Base-by-base conservation (phyloP, 2,329 filamentous ascomycete genomes). In the Lachnellula cervina region DNA sequence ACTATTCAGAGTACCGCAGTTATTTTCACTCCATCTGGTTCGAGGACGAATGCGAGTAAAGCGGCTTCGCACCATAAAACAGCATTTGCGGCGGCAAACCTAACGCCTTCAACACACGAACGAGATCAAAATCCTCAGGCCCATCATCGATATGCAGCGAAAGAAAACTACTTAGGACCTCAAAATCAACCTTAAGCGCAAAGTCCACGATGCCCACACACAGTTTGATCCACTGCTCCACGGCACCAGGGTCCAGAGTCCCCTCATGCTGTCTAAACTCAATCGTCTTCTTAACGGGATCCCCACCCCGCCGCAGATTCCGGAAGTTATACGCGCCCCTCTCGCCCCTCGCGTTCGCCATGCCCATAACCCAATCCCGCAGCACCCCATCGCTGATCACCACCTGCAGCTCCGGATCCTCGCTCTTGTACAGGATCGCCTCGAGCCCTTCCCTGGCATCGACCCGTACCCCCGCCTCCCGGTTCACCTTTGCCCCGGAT, bases 191-290 rank as follows among this genome's bases (percentile, higher is more conserved):
- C 8, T 32, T 40, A 1, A 13, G 42, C 11, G 56, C 55, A 51
- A 54, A 49, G 9, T 60, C 44, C 3, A 63, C 53, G 11, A 66
- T 32, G 4, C 56, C 55, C 7, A 56, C 48, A 42, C 47, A 56
- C 28, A 59, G 48, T 16, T 50, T 56, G 2, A 61, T 54, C 64
- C 64, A 66, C 7, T 57, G 51, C 5, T 37, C 16, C 1, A 67
- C 46, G 3, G 35, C 51, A 13, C 50, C 25, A 1, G 49, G 38
- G 28, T 59, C 53, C 4, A 66, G 40, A 1, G 57, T 61, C 1
- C 59, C 51, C 17, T 54, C 57, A 42, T 68, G 64, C 25, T 64
- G 58, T 14, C 65, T 49, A 51, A 66, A 68, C 44, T 68, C 66
- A 9, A 68, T 59, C 1, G 62, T 62, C 17, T 42, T 43, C 42